These are phyloP conservation scores for Vinca minor DNA, from an alignment of 257 asterid species.

Conservation along the genomic window DNA sequence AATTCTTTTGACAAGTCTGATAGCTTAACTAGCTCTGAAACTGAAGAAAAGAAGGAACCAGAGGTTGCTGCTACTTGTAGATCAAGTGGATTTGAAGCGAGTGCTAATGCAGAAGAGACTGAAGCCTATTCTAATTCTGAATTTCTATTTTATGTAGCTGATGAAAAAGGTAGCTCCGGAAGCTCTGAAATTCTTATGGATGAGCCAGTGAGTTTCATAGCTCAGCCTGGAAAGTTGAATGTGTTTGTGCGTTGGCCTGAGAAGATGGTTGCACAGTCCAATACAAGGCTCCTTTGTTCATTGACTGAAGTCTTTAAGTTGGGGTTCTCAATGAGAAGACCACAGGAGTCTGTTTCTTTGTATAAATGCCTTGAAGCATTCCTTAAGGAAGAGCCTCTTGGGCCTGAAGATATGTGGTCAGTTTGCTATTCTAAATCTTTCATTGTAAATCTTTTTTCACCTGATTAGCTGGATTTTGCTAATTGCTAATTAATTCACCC, in stretches of 20 bases:
- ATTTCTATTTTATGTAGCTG: constrained; percentile 55
- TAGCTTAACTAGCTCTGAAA: constrained; percentile 20
- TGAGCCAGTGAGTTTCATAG: constrained; percentile 40
- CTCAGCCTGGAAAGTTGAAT: constrained; percentile 36
- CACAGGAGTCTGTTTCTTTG: constrained; percentile 74
- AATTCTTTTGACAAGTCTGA: constrained; percentile 25
- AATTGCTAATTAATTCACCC: constrained; percentile 1
- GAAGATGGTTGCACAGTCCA: constrained; percentile 39
- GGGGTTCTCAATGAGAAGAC: constrained; percentile 49
- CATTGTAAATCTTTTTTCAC: background rate
- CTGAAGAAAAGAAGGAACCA: constrained; percentile 30
- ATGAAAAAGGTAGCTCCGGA: constrained; percentile 50
- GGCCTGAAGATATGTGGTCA: constrained; percentile 99
- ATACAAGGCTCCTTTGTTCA: constrained; percentile 39
- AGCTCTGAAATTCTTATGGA: constrained; percentile 44
- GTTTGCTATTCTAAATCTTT: constrained; percentile 25
- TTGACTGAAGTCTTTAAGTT: constrained; percentile 79
- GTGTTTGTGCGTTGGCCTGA: constrained; percentile 75
- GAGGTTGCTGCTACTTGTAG: constrained; percentile 27
- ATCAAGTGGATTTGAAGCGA: constrained; percentile 26
- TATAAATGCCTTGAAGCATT: constrained; percentile 93
- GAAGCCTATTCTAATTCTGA: constrained; percentile 30
- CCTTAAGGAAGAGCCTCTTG: constrained; percentile 95
- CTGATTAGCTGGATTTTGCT: background rate
- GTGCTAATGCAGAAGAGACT: constrained; percentile 34